Conservation (phyloP, 2,329 filamentous ascomycete genomes). For the Penicillium sp. region DNA sequence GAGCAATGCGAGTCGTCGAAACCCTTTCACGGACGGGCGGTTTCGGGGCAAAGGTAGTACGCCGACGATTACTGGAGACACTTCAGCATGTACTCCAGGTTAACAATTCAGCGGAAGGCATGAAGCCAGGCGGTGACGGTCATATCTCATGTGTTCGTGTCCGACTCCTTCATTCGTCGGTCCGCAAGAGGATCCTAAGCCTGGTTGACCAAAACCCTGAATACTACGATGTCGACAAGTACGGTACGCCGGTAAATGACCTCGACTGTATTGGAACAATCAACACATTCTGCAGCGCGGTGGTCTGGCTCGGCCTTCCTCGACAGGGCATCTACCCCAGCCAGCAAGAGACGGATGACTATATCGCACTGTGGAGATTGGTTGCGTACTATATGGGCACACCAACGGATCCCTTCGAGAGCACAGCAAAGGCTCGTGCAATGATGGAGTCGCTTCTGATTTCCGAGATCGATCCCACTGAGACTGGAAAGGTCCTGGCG, state of each 20-base stretch:
- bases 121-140: constrained; percentile 68
- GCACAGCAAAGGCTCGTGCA: too few relatives aligned
- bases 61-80: constrained; percentile 68
- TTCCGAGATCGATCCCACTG: too few relatives aligned
- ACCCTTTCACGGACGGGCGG: constrained; percentile 72
- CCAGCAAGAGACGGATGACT: constrained; percentile 33
- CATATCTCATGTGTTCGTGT: constrained; percentile 66
- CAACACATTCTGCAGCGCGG: constrained; percentile 64
- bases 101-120: constrained; percentile 61
- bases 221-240: constrained; percentile 62
- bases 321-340: constrained; percentile 69
- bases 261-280: constrained; percentile 73
- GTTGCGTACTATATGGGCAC: too few relatives aligned
- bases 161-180: constrained; percentile 66
- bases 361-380: too few relatives aligned
- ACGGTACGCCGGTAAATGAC: constrained; percentile 71
- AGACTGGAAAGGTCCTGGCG: too few relatives aligned
- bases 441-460: too few relatives aligned
- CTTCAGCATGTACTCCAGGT: constrained; percentile 74
- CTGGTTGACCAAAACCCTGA: constrained; percentile 56
- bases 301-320: constrained; percentile 69
- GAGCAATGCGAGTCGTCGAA: constrained; percentile 70
- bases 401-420: too few relatives aligned
- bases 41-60: constrained; percentile 67
- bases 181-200: constrained; percentile 63